These are phyloP conservation scores for Trichoderma aggressivum DNA, from an alignment of 2,329 filamentous ascomycete species.

Conservation along the genomic window DNA sequence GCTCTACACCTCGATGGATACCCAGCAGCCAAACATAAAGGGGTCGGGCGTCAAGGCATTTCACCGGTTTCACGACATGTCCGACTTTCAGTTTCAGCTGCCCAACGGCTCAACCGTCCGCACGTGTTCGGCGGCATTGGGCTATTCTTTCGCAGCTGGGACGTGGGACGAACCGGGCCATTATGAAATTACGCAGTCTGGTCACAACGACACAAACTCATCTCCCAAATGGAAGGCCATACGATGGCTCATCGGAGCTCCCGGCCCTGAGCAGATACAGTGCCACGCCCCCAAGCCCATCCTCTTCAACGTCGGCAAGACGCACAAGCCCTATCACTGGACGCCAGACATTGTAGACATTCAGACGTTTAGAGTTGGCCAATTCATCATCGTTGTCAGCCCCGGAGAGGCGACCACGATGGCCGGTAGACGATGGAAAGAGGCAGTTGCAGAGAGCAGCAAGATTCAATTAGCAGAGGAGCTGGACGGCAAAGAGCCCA, in stretches of 20 bases:
- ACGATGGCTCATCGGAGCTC: constrained; percentile 65
- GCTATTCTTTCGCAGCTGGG: constrained; percentile 85
- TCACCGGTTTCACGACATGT: constrained; percentile 78
- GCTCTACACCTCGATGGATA: constrained; percentile 50
- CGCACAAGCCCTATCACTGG: constrained; percentile 75
- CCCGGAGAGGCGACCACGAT: constrained; percentile 89
- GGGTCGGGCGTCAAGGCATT: constrained; percentile 70
- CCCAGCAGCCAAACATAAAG: constrained; percentile 47
- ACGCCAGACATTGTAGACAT: constrained; percentile 85
- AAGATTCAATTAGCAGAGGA: constrained; percentile 40
- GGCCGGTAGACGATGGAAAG: constrained; percentile 82
- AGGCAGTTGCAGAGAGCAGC: constrained; percentile 58
- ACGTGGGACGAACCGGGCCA: constrained; percentile 85
- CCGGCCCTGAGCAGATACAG: constrained; percentile 62
- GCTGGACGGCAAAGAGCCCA: constrained; percentile 46
- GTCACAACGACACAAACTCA: constrained; percentile 63
- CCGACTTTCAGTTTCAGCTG: constrained; percentile 67
- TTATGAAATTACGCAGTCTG: constrained; percentile 86
- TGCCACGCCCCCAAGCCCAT: constrained; percentile 84
- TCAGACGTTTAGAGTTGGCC: constrained; percentile 77
- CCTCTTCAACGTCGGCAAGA: constrained; percentile 79
- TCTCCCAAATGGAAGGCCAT: constrained; percentile 79
- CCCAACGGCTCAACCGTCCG: constrained; percentile 66
- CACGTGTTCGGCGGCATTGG: constrained; percentile 82
- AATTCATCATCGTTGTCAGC: constrained; percentile 79